Evolutionary conservation across 495 filamentous ascomycete species (phyloP), one percentile per base, ranked within the genome.

Genomic region (Aspergillus carlsbadensis): DNA sequence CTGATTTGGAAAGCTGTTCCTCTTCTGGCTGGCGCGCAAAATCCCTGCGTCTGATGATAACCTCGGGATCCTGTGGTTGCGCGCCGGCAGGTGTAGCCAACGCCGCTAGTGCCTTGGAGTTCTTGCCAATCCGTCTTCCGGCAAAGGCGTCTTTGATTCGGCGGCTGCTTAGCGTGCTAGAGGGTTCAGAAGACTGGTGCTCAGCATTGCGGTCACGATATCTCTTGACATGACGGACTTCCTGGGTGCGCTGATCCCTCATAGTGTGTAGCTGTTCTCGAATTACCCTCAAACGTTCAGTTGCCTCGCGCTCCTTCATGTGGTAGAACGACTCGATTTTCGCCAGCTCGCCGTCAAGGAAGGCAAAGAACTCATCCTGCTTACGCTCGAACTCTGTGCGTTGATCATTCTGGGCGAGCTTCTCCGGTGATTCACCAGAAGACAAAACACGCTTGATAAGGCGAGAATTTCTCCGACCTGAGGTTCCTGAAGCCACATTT

Each of bases 271-370:
- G 74, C 66, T 96, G 92, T 22, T 88, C 84, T 29, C 88, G 81
- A 24, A 96, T 78, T 13, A 85, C 70, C 6, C 73, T 66, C n/a
- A 96, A 71, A 10, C 91, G 82, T 35, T 85, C 73, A 2, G 81
- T 82, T 3, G 91, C 89, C 64, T 95, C 89, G 17, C 87, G 78
- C 65, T 96, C 92, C 63, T 93, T 96, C 65, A 76, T 71, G 59
- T 81, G 83, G 74, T 96, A 96, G 67, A 96, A 96, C 0, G 77
- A 68, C 62, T 96, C 91, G 36, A 96, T 88, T 70, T 96, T 96
- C 35, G 82, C 70, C n/a, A 96, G 71, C 66, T 96, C 87, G 18
- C 66, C 70, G 63, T 96, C 89, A 40, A 96, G 71, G 62, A 90
- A 96, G 0, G 65, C 69, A 61, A 90, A 90, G 64, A 96, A 96